Percentiles rank a stretch among this genome's conserved stretches.
Conservation (phyloP, 164 flowering plant species). For the Nelumbo lutea region DNA sequence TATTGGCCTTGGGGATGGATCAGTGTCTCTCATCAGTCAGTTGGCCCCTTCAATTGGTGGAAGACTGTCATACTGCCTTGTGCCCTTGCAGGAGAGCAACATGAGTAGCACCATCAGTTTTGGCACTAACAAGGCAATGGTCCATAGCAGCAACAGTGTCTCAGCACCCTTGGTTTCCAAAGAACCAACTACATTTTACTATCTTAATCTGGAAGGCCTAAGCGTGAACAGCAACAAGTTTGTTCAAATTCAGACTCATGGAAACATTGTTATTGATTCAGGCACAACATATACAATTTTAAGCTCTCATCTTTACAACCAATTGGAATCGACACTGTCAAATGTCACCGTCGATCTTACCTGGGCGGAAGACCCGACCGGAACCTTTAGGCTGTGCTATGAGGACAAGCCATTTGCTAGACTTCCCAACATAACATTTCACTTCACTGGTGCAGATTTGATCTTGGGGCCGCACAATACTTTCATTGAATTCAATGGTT, state of each 20-base stretch:
- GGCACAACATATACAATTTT: slow-evolving; percentile 30
- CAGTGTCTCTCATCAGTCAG: slow-evolving; percentile 18
- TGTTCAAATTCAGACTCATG: neutral
- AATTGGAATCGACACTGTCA: slow-evolving; percentile 7
- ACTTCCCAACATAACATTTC: slow-evolving; percentile 15
- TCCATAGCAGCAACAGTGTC: slow-evolving; percentile 19
- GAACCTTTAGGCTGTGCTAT: slow-evolving; percentile 13
- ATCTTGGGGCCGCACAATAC: slow-evolving; percentile 13
- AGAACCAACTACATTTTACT: slow-evolving; percentile 27
- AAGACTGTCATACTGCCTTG: slow-evolving; percentile 25
- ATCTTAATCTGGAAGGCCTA: slow-evolving; percentile 32
- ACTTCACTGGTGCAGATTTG: slow-evolving; percentile 30
- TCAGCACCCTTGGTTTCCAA: slow-evolving; percentile 25
- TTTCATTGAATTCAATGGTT: slow-evolving; percentile 13
- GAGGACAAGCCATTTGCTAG: neutral
- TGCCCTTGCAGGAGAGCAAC: neutral
- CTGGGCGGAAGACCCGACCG: neutral
- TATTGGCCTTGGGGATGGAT: slow-evolving; percentile 24
- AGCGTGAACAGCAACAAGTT: slow-evolving; percentile 24
- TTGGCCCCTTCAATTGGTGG: slow-evolving; percentile 11
- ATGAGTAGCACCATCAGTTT: slow-evolving; percentile 29
- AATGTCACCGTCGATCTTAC: neutral
- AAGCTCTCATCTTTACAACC: neutral
- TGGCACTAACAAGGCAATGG: slow-evolving; percentile 24
- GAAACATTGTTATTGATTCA: slow-evolving; percentile 44